phyloP scores from a whole-genome alignment of 1,139 yeast genomes.

The Zhuliangozyma parablackwelliae region DNA sequence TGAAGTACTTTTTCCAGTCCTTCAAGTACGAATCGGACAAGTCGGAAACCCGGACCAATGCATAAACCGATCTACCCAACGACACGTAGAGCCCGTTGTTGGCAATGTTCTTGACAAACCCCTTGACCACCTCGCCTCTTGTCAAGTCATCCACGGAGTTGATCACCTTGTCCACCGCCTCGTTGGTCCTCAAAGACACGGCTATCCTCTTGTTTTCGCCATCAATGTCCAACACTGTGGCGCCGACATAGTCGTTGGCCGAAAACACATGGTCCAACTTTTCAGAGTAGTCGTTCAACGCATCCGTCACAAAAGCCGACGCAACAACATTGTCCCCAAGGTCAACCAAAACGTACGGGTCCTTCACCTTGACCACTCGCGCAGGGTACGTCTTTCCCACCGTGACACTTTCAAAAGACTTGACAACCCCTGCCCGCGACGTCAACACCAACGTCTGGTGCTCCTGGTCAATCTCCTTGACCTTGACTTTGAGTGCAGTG shows the following conservation, averaged over 20 bases:
- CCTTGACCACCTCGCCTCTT: conserved; percentile 71
- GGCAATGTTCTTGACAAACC: conserved; percentile 71
- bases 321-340: conserved; percentile 62
- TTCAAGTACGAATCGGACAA: conserved; percentile 75
- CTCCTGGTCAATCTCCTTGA: conserved; percentile 50
- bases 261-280: conserved; percentile 50
- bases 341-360: conserved; percentile 61
- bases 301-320: conserved; percentile 71
- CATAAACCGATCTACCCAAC: conserved; percentile 68
- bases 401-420: conserved; percentile 46
- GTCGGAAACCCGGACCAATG: conserved; percentile 77
- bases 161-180: conserved; percentile 53
- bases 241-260: conserved; percentile 55
- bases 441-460: conserved; percentile 49
- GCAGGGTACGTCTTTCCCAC: conserved; percentile 65
- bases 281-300: conserved; percentile 64
- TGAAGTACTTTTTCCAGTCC: conserved; percentile 82
- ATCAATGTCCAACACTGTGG: conserved; percentile 58
- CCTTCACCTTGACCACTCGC: conserved; percentile 58
- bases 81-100: conserved; percentile 78
- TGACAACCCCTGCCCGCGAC: conserved; percentile 42
- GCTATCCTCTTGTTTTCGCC: conserved; percentile 52
- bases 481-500: conserved; percentile 58
- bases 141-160: conserved; percentile 50
- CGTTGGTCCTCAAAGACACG: conserved; percentile 57